phyloP scores from a whole-genome alignment of 2,329 filamentous ascomycete genomes.

The Albophoma yamanashiensis region DNA sequence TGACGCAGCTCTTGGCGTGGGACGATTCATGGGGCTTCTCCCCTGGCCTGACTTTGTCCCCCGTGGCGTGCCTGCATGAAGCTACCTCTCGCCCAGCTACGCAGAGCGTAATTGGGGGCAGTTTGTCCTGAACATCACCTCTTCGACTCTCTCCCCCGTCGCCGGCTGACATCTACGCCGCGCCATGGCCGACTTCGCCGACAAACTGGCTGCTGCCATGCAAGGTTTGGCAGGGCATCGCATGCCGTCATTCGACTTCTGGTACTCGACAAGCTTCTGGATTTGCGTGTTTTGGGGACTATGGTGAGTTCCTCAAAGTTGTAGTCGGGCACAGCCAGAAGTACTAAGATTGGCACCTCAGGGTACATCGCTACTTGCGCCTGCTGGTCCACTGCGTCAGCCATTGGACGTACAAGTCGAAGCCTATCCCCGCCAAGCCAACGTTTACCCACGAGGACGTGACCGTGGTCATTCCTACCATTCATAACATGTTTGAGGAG shows the following conservation, averaged over 20 bases:
- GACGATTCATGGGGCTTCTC: background rate
- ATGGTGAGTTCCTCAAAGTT: constrained; percentile 30
- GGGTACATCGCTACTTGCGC: constrained; percentile 79
- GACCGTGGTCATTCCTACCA: constrained; percentile 87
- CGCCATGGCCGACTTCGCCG: background rate
- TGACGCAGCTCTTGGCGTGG: background rate
- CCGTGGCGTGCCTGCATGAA: background rate
- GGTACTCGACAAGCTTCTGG: constrained; percentile 37
- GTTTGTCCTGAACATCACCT: background rate
- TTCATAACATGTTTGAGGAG: constrained; percentile 78
- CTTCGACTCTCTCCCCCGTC: background rate
- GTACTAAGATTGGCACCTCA: constrained; percentile 20
- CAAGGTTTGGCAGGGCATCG: constrained; percentile 2
- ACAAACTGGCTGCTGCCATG: constrained; percentile 8
- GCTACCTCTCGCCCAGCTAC: background rate
- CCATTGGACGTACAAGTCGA: constrained; percentile 80
- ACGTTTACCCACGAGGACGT: constrained; percentile 72
- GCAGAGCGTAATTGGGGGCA: background rate
- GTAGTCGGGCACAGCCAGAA: background rate
- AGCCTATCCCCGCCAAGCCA: constrained; percentile 73
- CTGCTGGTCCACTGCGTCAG: constrained; percentile 76
- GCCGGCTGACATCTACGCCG: background rate
- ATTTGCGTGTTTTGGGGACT: constrained; percentile 28
- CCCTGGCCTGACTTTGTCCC: background rate
- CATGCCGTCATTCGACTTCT: constrained; percentile 20